Conservation (phyloP, 2,329 filamentous ascomycete species). For the Penicillium glabrum region DNA sequence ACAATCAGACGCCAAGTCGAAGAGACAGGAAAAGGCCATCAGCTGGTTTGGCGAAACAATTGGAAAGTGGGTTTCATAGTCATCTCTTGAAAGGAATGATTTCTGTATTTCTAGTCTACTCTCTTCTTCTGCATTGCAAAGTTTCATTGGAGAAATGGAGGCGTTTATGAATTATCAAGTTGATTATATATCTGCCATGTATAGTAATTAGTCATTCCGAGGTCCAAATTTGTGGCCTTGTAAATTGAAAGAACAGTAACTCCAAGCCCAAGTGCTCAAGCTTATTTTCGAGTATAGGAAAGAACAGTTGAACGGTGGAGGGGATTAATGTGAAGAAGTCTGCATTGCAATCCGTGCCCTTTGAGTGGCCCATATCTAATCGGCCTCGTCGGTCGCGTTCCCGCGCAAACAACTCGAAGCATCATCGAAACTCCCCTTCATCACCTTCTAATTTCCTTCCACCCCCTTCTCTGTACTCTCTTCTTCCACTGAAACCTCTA, state of each 20-base stretch:
- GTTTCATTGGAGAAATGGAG: neutral
- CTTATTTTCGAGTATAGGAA: too few species aligned
- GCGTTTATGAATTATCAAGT: neutral
- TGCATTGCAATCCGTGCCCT: conserved; percentile 1
- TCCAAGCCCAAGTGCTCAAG: too few species aligned
- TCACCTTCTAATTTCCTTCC: conserved; percentile 1
- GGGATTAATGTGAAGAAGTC: neutral
- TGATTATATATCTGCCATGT: neutral
- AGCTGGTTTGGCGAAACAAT: conserved; percentile 47
- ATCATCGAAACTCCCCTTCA: conserved; percentile 21
- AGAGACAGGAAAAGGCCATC: conserved; percentile 39
- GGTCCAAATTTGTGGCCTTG: neutral
- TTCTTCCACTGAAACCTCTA: neutral
- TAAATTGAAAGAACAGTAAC: neutral
- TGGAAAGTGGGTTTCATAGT: conserved; percentile 41
- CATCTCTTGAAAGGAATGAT: neutral
- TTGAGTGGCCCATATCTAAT: conserved; percentile 21
- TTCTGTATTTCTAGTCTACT: conserved; percentile 5
- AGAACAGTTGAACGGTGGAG: neutral
- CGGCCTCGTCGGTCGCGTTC: conserved; percentile 23
- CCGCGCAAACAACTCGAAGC: conserved; percentile 20
- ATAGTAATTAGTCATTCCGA: neutral
- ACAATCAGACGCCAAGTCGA: conserved; percentile 37
- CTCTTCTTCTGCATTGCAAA: conserved; percentile 13
- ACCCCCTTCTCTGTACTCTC: neutral